Conservation (phyloP, 306 rosid genomes). For the Castanospermum australe region DNA sequence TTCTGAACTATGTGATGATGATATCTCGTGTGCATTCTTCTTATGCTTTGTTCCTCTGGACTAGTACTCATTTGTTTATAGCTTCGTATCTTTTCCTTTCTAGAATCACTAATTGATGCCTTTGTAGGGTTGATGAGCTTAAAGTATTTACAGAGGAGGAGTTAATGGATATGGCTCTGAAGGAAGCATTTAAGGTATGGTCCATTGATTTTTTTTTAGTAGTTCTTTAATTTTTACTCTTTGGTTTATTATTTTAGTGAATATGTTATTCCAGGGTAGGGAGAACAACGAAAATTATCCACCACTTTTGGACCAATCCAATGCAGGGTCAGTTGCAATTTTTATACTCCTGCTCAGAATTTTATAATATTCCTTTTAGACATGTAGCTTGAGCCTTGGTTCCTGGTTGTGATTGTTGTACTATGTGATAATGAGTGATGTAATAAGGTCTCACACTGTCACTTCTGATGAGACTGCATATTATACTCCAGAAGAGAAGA, state of each 20-base stretch:
- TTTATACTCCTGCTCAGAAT: not conserved
- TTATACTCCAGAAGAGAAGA: slow-evolving; percentile 24
- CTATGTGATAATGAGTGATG: not conserved
- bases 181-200: slow-evolving; percentile 52
- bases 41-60: not conserved
- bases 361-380: not conserved
- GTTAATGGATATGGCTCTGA: slow-evolving; percentile 80
- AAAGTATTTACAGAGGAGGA: slow-evolving; percentile 70
- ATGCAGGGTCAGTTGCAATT: slow-evolving; percentile 19
- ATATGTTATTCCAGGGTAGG: slow-evolving; percentile 23
- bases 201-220: not conserved
- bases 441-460: not conserved
- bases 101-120: not conserved
- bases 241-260: not conserved
- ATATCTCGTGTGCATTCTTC: slow-evolving; percentile 52
- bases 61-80: not conserved
- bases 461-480: not conserved
- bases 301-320: slow-evolving; percentile 33
- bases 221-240: not conserved
- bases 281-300: slow-evolving; percentile 34
- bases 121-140: slow-evolving; percentile 73
- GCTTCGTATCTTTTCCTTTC: not conserved
- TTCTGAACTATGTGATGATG: slow-evolving; percentile 38
- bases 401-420: not conserved
- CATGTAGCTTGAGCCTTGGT: not conserved